Evolutionary conservation across 1,284 basidiomycete genomes (phyloP).

Genomic region (Austropuccinia psidii): DNA sequence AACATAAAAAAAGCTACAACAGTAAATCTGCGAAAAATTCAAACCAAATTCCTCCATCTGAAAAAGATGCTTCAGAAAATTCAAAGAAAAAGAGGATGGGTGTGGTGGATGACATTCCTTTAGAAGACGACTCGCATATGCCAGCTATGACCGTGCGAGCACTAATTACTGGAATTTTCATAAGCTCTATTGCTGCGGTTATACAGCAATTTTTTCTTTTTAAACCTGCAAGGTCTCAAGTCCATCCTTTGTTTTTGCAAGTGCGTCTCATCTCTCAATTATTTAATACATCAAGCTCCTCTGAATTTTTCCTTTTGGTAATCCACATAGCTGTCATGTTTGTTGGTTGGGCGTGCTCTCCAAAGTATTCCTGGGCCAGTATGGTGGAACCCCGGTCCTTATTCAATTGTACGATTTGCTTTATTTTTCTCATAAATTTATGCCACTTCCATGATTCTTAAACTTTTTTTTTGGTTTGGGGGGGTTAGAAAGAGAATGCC

Average conservation of each 20-base stretch:
- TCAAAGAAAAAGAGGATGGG: conserved; percentile 2
- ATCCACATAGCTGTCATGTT: conserved; percentile 15
- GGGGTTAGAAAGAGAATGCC: conserved; percentile 29
- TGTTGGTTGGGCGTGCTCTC: conserved; percentile 27
- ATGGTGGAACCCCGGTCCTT: conserved; percentile 36
- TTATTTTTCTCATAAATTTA: background rate
- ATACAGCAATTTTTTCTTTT: conserved; percentile 37
- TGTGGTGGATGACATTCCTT: conserved; percentile 17
- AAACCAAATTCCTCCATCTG: too few relatives aligned
- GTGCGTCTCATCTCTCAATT: background rate
- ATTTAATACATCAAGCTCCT: too few relatives aligned
- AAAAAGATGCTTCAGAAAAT: background rate
- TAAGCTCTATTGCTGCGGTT: conserved; percentile 29
- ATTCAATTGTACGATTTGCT: conserved; percentile 5
- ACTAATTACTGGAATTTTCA: conserved; percentile 26
- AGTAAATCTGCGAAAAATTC: too few relatives aligned
- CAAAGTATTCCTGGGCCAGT: conserved; percentile 31
- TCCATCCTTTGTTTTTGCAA: conserved; percentile 35
- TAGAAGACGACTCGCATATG: conserved; percentile 35
- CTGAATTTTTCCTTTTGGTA: background rate
- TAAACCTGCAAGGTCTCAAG: conserved; percentile 32
- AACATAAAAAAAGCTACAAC: too few relatives aligned
- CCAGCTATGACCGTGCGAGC: conserved; percentile 23
- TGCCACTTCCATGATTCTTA: background rate
- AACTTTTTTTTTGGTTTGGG: background rate